Evolutionary conservation across 2,329 filamentous ascomycete genomes (phyloP), one percentile per base, ranked within the genome.

Genomic region (Aspergillus sp.): DNA sequence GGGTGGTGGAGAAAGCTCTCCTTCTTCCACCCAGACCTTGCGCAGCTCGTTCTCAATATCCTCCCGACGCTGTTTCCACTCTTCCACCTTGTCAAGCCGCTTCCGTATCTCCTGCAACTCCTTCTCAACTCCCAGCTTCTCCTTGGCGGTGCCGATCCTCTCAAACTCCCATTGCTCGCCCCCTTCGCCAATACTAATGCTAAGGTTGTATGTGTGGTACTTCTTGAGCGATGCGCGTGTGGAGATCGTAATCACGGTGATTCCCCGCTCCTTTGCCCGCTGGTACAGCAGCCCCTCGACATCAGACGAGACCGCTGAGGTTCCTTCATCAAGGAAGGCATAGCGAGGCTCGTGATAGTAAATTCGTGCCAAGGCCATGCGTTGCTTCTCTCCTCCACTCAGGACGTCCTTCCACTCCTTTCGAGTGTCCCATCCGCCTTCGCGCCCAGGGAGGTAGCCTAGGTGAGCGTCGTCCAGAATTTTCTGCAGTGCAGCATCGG

Each of bases 401-500:
- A 99, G 83, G 4, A 99, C 92, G 68, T 98, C 94, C 78, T 98
- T 97, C 95, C 95, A 99, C 73, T 96, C 93, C 77, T 99, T 98
- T 59, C 92, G 86, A 4, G 92, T 95, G 72, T 99, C 92, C 92
- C 92, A 98, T 13, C 95, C 95, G 41, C 95, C 95, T 81, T 99
- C 95, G 15, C 95, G 88, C 52, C 93, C 88, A 1, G 92, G 91
- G 0, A 99, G 84, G 75, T 99, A 98, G 3, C 92, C 94, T 0
- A 99, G 83, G 59, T 87, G 87, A 0, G 93, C 93, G 54, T 91
- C 90, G 59, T 96, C 91, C 3, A 99, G 84, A 2, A 96, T 86
- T 25, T 82, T 82, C 71, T 89, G 86, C 19, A 99, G 83, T 66
- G 96, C 90, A 32, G 86, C 82, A 73, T 99, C 95, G 2, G 85